Evolutionary conservation across 331 rosid genomes (phyloP), one percentile per base, ranked within the genome.

Genomic region (Malus hybrid): DNA sequence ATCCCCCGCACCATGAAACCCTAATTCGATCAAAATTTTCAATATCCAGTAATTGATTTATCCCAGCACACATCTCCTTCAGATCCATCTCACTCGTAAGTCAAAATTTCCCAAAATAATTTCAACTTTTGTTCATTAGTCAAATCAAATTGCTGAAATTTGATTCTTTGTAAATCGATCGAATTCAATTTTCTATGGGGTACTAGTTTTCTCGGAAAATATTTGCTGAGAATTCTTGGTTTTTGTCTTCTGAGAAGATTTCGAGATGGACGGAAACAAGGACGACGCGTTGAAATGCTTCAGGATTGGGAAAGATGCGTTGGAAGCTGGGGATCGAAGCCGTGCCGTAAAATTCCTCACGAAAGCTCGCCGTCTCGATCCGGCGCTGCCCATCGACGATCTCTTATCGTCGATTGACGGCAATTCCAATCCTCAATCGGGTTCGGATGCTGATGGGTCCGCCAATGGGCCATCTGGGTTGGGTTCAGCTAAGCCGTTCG

Each of bases 331-430:
- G 31, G 89, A 94, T 89, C 97, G 90, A 0, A 28, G 75, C 28
- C 90, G 97, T 10, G 93, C 99, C 59, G 46, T 86, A 63, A 92
- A 94, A 79, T 94, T 94, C 70, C 64, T 90, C 5, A 34, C 74
- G 16, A 94, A 94, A 84, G 99, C 99, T 79, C 88, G 89, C 68
- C 95, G 97, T 46, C 96, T 94, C 36, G 96, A 94, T 70, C 97
- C 99, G 13, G 46, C 83, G 0, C 74, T 94, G 10, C 81, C 91
- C 5, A 80, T 92, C 5, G 96, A 83, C 70, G 99, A 92, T 81
- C 91, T 92, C 20, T 62, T 90, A 19, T 81, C 85, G 31, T 79
- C 73, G 70, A 77, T 82, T 70, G 80, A 83, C 67, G 83, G 69
- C 14, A 83, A 79, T 4, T 59, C 85, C 15, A 80, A 67, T 60